A percentile compares a stretch with the other conserved stretches of the same genome.
Evolutionary conservation across 2,329 filamentous ascomycete species (phyloP).

Genomic region (Aspergillus aculeatinus): DNA sequence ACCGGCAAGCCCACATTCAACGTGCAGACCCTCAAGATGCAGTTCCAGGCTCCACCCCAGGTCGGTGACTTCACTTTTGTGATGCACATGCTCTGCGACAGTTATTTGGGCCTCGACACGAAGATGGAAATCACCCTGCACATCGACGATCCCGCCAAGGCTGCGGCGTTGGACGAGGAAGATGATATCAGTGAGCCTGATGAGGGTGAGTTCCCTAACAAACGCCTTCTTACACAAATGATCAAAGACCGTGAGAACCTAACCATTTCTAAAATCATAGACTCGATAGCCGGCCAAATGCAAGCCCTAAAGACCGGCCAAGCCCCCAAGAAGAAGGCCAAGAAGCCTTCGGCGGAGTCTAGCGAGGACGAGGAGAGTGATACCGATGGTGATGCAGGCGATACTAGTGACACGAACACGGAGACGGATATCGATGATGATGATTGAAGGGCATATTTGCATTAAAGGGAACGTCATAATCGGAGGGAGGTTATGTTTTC

Average conservation of each 20-base stretch:
- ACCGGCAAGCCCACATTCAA: slow-evolving; percentile 84
- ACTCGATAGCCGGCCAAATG: slow-evolving; percentile 90
- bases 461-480: too few relatives aligned
- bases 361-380: slow-evolving; percentile 63
- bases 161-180: slow-evolving; percentile 74
- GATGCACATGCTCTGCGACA: slow-evolving; percentile 91
- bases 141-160: slow-evolving; percentile 86
- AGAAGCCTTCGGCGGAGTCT: slow-evolving; percentile 55
- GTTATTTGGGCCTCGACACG: slow-evolving; percentile 90
- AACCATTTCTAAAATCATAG: slow-evolving; percentile 46
- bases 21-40: slow-evolving; percentile 94
- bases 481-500: too few relatives aligned
- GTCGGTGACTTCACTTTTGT: slow-evolving; percentile 91
- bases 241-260: slow-evolving; percentile 6
- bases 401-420: slow-evolving; percentile 58
- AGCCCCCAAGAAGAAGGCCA: slow-evolving; percentile 58
- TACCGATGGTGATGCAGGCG: slow-evolving; percentile 62
- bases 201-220: slow-evolving; percentile 68
- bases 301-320: slow-evolving; percentile 73
- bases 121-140: slow-evolving; percentile 86
- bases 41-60: slow-evolving; percentile 92
- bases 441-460: slow-evolving; percentile 2
- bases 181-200: slow-evolving; percentile 98
- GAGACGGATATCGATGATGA: slow-evolving; percentile 79
- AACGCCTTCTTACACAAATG: not conserved